Percentiles rank a stretch among this genome's conserved stretches.
Conservation (phyloP, 2,329 filamentous ascomycete species). For the Aspergillus piperis region DNA sequence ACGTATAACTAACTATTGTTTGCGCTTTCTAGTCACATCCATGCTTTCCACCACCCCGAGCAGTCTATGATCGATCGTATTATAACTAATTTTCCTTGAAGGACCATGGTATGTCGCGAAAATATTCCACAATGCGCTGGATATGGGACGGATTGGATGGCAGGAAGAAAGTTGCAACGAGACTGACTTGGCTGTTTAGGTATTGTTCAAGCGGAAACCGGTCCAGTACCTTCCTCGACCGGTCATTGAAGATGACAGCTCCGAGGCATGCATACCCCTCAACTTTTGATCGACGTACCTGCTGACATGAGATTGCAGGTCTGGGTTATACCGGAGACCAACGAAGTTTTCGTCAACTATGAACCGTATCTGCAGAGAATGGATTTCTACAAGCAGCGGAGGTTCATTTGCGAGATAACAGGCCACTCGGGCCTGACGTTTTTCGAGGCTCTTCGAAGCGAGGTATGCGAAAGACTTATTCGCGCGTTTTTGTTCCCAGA, state of each 20-base stretch:
- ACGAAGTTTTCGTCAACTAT: slow-evolving; percentile 85
- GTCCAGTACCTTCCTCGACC: slow-evolving; percentile 77
- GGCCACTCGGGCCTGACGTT: slow-evolving; percentile 89
- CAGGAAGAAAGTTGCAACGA: background rate
- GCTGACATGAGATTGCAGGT: slow-evolving; percentile 58
- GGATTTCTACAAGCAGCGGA: slow-evolving; percentile 91
- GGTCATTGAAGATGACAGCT: slow-evolving; percentile 74
- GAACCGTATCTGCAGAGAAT: slow-evolving; percentile 82
- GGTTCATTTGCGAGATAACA: slow-evolving; percentile 94
- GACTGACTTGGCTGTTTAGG: slow-evolving; percentile 56
- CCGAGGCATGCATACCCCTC: slow-evolving; percentile 64
- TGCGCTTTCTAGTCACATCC: background rate
- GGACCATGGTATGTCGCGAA: slow-evolving; percentile 35
- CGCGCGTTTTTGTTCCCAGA: slow-evolving; percentile 1
- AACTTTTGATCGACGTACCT: slow-evolving; percentile 11
- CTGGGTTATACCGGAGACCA: slow-evolving; percentile 87
- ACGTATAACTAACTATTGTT: background rate
- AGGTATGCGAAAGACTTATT: slow-evolving; percentile 60
- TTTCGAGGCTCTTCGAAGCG: slow-evolving; percentile 87
- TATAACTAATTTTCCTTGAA: slow-evolving; percentile 20
- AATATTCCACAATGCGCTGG: background rate
- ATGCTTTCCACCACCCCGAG: background rate
- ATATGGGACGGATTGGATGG: background rate
- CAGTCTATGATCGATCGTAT: slow-evolving; percentile 30
- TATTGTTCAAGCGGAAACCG: slow-evolving; percentile 93